Conservation (phyloP, 75 land plant genomes). For the Picea glauca region DNA sequence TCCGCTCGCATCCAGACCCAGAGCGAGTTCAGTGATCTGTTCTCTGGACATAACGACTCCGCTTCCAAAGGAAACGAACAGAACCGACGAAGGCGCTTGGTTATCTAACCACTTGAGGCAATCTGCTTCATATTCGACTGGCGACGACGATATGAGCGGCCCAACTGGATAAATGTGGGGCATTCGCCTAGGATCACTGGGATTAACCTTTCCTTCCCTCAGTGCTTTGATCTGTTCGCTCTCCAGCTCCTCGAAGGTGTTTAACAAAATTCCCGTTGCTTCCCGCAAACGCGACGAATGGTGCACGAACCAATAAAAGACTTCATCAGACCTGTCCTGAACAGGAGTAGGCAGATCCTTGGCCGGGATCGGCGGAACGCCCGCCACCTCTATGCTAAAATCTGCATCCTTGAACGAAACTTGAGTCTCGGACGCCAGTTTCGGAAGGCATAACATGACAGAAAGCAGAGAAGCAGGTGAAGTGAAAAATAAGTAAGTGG, state of each 20-base stretch:
- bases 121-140: neutral
- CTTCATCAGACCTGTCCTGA: conserved; percentile 24
- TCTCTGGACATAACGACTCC: conserved; percentile 4
- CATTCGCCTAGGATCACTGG: neutral
- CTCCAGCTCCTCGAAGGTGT: neutral
- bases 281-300: conserved; percentile 10
- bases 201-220: neutral
- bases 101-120: conserved; percentile 21
- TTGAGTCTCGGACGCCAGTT: neutral
- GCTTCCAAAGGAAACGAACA: conserved; percentile 39
- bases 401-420: neutral
- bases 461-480: neutral
- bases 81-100: conserved; percentile 17
- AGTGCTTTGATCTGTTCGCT: too few relatives aligned
- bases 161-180: neutral
- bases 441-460: neutral
- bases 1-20: neutral
- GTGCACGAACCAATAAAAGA: conserved; percentile 18
- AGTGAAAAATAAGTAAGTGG: neutral
- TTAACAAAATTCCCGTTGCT: conserved; percentile 23
- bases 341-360: conserved; percentile 30
- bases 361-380: conserved; percentile 27
- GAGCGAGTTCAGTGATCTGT: conserved; percentile 15
- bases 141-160: neutral
- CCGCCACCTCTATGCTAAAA: conserved; percentile 21